Percentiles rank a stretch among this genome's conserved stretches.
These are phyloP conservation scores for Paspalum notatum DNA, from an alignment of 176 grass and related monocot genomes.

Conservation along the genomic window DNA sequence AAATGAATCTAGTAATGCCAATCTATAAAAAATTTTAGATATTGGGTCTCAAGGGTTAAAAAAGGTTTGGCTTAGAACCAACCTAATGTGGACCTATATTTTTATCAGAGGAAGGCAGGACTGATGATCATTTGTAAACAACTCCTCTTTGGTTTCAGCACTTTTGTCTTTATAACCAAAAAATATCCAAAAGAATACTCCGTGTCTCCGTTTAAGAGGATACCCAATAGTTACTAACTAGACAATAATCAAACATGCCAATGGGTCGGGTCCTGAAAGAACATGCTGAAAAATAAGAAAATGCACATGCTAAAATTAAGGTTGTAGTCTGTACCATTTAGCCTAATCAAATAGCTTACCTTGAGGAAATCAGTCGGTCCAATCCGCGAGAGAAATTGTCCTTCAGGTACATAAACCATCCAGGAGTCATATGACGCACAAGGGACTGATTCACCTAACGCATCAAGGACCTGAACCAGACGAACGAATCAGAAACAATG, in stretches of 20 bases:
- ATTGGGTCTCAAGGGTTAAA: too few species aligned
- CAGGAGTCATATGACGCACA: slow-evolving; percentile 90
- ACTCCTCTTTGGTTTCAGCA: not conserved
- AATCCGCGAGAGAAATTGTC: slow-evolving; percentile 80
- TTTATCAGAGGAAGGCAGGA: too few species aligned
- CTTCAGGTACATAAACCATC: slow-evolving; percentile 98
- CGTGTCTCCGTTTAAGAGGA: not conserved
- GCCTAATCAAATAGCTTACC: slow-evolving; percentile 33
- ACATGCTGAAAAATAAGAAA: not conserved
- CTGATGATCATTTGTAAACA: not conserved
- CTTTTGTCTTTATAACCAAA: not conserved
- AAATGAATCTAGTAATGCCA: too few species aligned
- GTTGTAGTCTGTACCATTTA: not conserved
- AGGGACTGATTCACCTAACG: slow-evolving; percentile 69
- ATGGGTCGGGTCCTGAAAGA: not conserved
- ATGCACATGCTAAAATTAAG: not conserved
- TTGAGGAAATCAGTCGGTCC: slow-evolving; percentile 93
- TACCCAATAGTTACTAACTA: not conserved
- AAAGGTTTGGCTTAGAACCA: too few species aligned
- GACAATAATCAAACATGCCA: not conserved
- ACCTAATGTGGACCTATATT: too few species aligned
- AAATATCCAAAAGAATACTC: too few species aligned
- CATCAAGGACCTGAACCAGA: slow-evolving; percentile 79
- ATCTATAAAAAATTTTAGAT: too few species aligned
- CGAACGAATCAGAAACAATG: slow-evolving; percentile 41